These are phyloP conservation scores for Cytospora mali DNA, from an alignment of 2,329 filamentous ascomycete genomes.

Conservation along the genomic window DNA sequence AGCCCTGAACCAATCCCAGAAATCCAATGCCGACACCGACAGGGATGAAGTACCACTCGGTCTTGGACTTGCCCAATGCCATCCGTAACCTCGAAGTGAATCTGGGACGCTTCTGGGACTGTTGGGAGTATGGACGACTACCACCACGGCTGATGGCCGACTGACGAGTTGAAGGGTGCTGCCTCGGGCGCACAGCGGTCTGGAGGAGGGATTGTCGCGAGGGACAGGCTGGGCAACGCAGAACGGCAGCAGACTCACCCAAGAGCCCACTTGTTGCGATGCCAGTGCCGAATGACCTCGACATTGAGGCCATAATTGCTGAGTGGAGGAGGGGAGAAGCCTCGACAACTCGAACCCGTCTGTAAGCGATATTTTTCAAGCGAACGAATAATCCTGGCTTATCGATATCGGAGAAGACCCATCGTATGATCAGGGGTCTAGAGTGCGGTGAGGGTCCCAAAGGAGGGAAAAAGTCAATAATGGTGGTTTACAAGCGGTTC, in stretches of 20 bases:
- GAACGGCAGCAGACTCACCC: slow-evolving; percentile 22
- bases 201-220: slow-evolving; percentile 21
- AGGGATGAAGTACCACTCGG: slow-evolving; percentile 90
- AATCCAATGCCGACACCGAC: slow-evolving; percentile 84
- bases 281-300: slow-evolving; percentile 27
- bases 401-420: slow-evolving; percentile 27
- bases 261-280: slow-evolving; percentile 26
- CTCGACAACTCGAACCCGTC: slow-evolving; percentile 5
- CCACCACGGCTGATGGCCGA: slow-evolving; percentile 30
- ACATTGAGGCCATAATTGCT: slow-evolving; percentile 28
- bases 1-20: slow-evolving; percentile 80
- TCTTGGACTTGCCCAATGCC: slow-evolving; percentile 55
- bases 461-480: slow-evolving; percentile 5
- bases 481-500: background rate
- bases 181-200: slow-evolving; percentile 15
- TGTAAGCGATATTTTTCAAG: slow-evolving; percentile 11
- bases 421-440: slow-evolving; percentile 23
- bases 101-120: slow-evolving; percentile 48
- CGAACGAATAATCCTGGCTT: slow-evolving; percentile 22
- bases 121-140: slow-evolving; percentile 43
- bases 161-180: slow-evolving; percentile 31
- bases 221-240: slow-evolving; percentile 27
- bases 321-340: slow-evolving; percentile 8
- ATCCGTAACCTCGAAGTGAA: slow-evolving; percentile 56
- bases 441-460: slow-evolving; percentile 21